Percentiles rank a stretch among this genome's conserved stretches.
Conservation (phyloP, 352 stramenopile genomes). For the Elongisporangium anandrum region DNA sequence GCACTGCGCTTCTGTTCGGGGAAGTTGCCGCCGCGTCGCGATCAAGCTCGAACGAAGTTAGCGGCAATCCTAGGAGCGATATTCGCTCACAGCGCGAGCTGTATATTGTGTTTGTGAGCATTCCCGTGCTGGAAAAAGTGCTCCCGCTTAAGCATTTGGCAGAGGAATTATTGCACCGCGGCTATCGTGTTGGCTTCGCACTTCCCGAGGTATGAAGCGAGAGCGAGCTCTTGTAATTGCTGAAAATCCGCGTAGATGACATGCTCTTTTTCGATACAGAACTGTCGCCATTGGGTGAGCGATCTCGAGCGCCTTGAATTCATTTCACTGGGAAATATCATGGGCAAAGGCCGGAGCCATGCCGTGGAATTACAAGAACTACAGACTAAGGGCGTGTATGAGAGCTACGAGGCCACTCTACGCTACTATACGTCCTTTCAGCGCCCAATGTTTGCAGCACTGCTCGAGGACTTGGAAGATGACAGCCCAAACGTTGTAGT, state of each 20-base stretch:
- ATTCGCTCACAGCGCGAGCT: conserved; percentile 17
- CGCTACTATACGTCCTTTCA: conserved; percentile 80
- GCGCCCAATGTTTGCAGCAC: conserved; percentile 55
- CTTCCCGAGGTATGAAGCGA: conserved; percentile 50
- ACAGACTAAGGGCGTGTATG: conserved; percentile 38
- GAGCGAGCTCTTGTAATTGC: neutral
- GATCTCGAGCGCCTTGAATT: conserved; percentile 78
- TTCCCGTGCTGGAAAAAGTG: conserved; percentile 81
- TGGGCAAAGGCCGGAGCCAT: conserved; percentile 24
- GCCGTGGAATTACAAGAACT: conserved; percentile 28
- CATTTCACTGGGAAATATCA: conserved; percentile 68
- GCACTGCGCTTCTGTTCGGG: neutral
- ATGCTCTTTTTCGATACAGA: conserved; percentile 17
- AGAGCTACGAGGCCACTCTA: conserved; percentile 62
- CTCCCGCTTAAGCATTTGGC: conserved; percentile 77
- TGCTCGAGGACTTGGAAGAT: conserved; percentile 58
- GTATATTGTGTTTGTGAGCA: conserved; percentile 82
- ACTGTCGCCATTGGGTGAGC: conserved; percentile 71
- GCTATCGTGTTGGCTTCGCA: conserved; percentile 74
- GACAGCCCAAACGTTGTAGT: conserved; percentile 68
- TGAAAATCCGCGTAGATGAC: neutral
- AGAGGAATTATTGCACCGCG: conserved; percentile 64
- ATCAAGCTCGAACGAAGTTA: neutral
- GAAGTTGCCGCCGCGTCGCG: neutral
- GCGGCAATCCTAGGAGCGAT: neutral